phyloP scores from a whole-genome alignment of 2,329 filamentous ascomycete species.

The Cytospora leucostoma region DNA sequence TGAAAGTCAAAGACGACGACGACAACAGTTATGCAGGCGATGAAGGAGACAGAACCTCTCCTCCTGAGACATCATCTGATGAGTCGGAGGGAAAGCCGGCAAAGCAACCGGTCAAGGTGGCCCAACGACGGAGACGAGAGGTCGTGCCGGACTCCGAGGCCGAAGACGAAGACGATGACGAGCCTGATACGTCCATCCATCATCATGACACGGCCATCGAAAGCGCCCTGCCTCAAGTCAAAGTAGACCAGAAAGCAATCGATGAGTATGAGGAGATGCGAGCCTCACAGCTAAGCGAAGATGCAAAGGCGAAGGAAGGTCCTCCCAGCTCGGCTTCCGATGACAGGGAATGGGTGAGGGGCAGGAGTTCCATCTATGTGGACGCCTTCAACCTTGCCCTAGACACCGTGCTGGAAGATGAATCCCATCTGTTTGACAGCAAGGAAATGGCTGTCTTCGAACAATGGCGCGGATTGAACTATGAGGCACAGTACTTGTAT shows the following conservation, averaged over 20 bases:
- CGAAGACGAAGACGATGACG: constrained; percentile 30
- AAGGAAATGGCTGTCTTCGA: constrained; percentile 76
- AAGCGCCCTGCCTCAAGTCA: constrained; percentile 67
- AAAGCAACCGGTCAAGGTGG: background rate
- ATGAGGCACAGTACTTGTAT: constrained; percentile 92
- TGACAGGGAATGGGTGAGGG: constrained; percentile 65
- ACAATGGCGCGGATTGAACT: constrained; percentile 71
- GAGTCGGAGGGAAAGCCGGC: constrained; percentile 17
- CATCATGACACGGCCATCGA: constrained; percentile 64
- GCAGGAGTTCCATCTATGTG: constrained; percentile 89
- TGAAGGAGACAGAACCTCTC: constrained; percentile 30
- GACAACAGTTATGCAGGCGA: constrained; percentile 40
- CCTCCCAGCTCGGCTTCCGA: constrained; percentile 45
- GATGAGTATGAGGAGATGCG: constrained; percentile 75
- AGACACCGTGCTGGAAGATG: constrained; percentile 85
- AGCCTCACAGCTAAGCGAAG: constrained; percentile 50
- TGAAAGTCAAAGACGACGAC: constrained; percentile 34
- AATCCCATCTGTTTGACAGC: constrained; percentile 82
- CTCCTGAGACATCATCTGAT: constrained; percentile 17
- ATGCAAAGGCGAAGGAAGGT: constrained; percentile 51
- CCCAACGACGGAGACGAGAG: constrained; percentile 8
- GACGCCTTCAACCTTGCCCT: constrained; percentile 95
- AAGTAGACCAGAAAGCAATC: constrained; percentile 70
- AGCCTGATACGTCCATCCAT: constrained; percentile 13
- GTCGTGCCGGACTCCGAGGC: constrained; percentile 32